These are phyloP conservation scores for Psilocybe azurescens DNA, from an alignment of 768 basidiomycete species.

Conservation along the genomic window DNA sequence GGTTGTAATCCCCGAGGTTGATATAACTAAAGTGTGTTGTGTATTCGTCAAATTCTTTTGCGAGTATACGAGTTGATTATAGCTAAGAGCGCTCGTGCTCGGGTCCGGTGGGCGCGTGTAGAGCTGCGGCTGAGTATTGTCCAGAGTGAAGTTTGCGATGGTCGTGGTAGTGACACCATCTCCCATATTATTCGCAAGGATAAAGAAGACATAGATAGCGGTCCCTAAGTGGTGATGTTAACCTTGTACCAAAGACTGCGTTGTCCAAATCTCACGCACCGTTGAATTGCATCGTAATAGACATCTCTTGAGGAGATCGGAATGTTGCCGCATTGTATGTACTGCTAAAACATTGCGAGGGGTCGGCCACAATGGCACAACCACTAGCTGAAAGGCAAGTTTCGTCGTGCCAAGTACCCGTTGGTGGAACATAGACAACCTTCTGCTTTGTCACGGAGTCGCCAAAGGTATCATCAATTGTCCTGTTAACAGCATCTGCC, in stretches of 20 bases:
- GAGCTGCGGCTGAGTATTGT: conserved; percentile 22
- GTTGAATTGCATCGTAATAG: conserved; percentile 33
- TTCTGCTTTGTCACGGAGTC: conserved; percentile 30
- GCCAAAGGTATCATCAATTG: conserved; percentile 41
- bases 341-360: conserved; percentile 22
- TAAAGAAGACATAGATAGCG: conserved; percentile 45
- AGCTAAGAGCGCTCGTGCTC: conserved; percentile 26
- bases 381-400: conserved; percentile 16
- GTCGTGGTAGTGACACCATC: conserved; percentile 32
- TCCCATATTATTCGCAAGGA: conserved; percentile 38
- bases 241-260: neutral
- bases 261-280: conserved; percentile 16
- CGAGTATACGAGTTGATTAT: conserved; percentile 35
- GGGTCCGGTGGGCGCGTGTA: conserved; percentile 34
- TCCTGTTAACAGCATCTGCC: conserved; percentile 32
- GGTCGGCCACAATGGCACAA: conserved; percentile 32
- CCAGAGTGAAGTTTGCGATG: conserved; percentile 37
- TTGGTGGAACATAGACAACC: conserved; percentile 31
- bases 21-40: conserved; percentile 35
- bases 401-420: conserved; percentile 31
- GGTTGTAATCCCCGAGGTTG: conserved; percentile 31
- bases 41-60: conserved; percentile 30
- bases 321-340: conserved; percentile 40
- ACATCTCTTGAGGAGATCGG: conserved; percentile 24
- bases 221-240: conserved; percentile 29